phyloP scores from a whole-genome alignment of 2,329 filamentous ascomycete species.

The Domatiomyces globalis region DNA sequence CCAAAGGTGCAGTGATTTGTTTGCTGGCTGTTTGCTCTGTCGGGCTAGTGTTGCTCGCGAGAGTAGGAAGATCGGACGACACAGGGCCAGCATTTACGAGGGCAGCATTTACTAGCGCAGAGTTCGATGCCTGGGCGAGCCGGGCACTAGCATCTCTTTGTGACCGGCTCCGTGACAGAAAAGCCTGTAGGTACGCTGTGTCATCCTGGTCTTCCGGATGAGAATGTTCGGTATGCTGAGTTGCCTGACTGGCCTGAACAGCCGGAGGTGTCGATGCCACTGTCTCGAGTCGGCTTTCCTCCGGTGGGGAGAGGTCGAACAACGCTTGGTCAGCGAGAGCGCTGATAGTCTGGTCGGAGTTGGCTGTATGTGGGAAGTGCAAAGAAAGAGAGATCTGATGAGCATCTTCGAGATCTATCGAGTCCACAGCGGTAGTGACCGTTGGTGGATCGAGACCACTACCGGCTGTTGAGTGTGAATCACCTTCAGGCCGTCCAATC shows the following conservation, averaged over 20 bases:
- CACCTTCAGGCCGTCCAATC: not conserved
- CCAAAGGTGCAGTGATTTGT: not conserved
- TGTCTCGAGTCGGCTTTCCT: not conserved
- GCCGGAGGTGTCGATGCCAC: not conserved
- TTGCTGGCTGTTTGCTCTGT: constrained; percentile 7
- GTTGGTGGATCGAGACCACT: too few relatives aligned
- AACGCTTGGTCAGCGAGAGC: not conserved
- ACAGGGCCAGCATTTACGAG: not conserved
- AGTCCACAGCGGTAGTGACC: too few relatives aligned
- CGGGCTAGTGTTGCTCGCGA: not conserved
- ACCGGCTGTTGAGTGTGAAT: too few relatives aligned
- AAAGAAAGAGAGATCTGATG: too few relatives aligned
- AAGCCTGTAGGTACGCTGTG: constrained; percentile 17
- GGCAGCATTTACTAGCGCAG: not conserved
- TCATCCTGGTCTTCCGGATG: constrained; percentile 12
- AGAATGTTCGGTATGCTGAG: not conserved
- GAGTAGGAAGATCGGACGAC: not conserved
- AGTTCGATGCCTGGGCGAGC: not conserved
- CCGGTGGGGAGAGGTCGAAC: not conserved
- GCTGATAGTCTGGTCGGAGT: not conserved
- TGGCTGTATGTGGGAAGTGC: not conserved
- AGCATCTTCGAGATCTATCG: too few relatives aligned
- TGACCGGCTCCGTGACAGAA: constrained; percentile 13
- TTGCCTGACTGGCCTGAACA: not conserved
- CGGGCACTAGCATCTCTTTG: not conserved